Conservation (phyloP, 306 rosid species). For the Aeschynomene evenia region DNA sequence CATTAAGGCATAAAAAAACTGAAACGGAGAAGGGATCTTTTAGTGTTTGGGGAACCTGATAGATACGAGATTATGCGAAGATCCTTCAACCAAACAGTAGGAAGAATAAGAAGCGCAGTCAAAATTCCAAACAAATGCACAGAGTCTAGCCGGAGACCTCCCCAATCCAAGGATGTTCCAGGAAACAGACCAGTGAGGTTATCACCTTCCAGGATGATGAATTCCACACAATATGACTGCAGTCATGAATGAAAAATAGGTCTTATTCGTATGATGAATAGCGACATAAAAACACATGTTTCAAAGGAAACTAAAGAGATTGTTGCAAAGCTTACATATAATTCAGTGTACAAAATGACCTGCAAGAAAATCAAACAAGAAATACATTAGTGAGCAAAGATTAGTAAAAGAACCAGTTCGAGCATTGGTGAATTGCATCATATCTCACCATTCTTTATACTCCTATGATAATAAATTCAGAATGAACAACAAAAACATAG, state of each 20-base stretch:
- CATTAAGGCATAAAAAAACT: background rate
- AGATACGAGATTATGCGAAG: conserved; percentile 66
- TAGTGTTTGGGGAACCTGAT: conserved; percentile 53
- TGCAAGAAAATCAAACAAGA: conserved; percentile 45
- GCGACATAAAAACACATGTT: background rate
- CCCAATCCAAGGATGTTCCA: conserved; percentile 57
- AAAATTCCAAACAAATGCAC: conserved; percentile 66
- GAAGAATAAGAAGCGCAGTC: conserved; percentile 66
- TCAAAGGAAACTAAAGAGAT: background rate
- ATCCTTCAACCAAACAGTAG: conserved; percentile 76
- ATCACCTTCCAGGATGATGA: conserved; percentile 84
- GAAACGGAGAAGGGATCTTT: background rate
- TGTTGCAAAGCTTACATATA: conserved; percentile 62
- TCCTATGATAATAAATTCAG: background rate
- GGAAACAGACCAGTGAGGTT: conserved; percentile 71
- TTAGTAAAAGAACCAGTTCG: conserved; percentile 9
- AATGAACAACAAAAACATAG: background rate
- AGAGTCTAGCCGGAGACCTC: conserved; percentile 53
- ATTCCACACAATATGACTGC: conserved; percentile 81
- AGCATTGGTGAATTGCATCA: background rate
- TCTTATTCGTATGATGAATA: background rate
- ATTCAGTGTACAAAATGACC: conserved; percentile 69
- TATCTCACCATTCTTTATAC: conserved; percentile 2
- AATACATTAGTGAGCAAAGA: conserved; percentile 12
- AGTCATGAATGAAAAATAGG: conserved; percentile 13